A percentile compares a stretch with the other conserved stretches of the same genome.
Evolutionary conservation across 2,329 filamentous ascomycete genomes (phyloP).

Genomic region (Leptographium galeiforme): DNA sequence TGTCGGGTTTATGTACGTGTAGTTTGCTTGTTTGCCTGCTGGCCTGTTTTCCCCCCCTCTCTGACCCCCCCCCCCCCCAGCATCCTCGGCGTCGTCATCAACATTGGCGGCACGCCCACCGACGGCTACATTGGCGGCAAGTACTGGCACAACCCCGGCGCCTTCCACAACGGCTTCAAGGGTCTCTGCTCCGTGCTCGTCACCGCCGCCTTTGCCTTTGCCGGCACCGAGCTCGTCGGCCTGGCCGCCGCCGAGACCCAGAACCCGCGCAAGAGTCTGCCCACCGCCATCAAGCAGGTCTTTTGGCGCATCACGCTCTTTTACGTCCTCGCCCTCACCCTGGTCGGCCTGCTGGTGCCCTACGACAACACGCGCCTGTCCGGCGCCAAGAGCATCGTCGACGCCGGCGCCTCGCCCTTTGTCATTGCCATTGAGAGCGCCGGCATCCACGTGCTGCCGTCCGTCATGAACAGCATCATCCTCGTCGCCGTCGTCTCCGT

Average conservation of each 20-base stretch:
- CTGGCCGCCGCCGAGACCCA: slow-evolving; percentile 58
- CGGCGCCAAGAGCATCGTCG: slow-evolving; percentile 38
- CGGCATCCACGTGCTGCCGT: slow-evolving; percentile 67
- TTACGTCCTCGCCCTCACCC: slow-evolving; percentile 68
- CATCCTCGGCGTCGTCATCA: slow-evolving; percentile 73
- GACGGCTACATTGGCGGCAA: slow-evolving; percentile 67
- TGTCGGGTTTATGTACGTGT: slow-evolving; percentile 84
- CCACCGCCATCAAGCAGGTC: slow-evolving; percentile 72
- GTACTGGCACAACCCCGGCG: slow-evolving; percentile 70
- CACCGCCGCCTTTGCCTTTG: slow-evolving; percentile 60
- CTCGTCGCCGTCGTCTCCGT: slow-evolving; percentile 82
- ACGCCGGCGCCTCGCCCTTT: slow-evolving; percentile 73
- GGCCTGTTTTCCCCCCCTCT: neutral
- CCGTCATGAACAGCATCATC: slow-evolving; percentile 91
- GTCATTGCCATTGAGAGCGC: slow-evolving; percentile 84
- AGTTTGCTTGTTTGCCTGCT: slow-evolving; percentile 1
- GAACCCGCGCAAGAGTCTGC: slow-evolving; percentile 61
- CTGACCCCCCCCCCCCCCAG: slow-evolving; percentile 25
- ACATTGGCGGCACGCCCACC: slow-evolving; percentile 63
- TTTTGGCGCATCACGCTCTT: slow-evolving; percentile 59
- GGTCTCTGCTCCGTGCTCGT: slow-evolving; percentile 62
- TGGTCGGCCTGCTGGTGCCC: slow-evolving; percentile 73
- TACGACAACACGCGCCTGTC: slow-evolving; percentile 55
- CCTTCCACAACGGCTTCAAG: slow-evolving; percentile 68
- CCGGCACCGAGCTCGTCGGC: slow-evolving; percentile 62